phyloP scores from a whole-genome alignment of 2,329 filamentous ascomycete species.

The Aspergillus novofumigatus region DNA sequence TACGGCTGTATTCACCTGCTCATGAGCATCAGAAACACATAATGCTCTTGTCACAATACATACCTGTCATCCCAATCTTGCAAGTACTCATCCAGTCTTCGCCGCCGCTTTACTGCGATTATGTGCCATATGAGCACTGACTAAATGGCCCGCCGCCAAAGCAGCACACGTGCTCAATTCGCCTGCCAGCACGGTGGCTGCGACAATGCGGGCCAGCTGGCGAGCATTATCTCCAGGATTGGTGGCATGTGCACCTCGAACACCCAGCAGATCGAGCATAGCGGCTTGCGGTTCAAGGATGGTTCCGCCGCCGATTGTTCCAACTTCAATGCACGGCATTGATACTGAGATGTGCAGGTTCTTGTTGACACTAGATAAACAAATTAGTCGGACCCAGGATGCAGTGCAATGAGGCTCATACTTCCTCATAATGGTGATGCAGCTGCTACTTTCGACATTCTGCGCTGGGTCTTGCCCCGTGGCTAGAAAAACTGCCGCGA shows the following conservation, averaged over 20 bases:
- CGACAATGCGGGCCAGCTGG: conserved; percentile 83
- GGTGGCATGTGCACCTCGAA: conserved; percentile 84
- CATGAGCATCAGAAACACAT: too few species aligned
- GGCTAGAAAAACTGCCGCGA: conserved; percentile 90
- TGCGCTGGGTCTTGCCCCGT: conserved; percentile 97
- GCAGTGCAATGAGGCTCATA: conserved; percentile 52
- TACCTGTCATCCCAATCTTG: too few species aligned
- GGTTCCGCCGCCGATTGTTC: conserved; percentile 92
- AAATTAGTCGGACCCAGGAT: conserved; percentile 15
- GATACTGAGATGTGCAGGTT: conserved; percentile 95
- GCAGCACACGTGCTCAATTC: conserved; percentile 90
- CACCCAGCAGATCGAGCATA: conserved; percentile 94
- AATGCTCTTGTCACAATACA: too few species aligned
- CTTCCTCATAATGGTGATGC: conserved; percentile 99
- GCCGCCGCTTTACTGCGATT: conserved; percentile 61
- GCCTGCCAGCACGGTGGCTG: conserved; percentile 80
- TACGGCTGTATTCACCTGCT: too few species aligned
- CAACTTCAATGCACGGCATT: conserved; percentile 97
- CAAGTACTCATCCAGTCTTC: too few species aligned
- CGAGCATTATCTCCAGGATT: conserved; percentile 87
- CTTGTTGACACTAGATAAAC: conserved; percentile 64
- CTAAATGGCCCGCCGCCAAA: conserved; percentile 87
- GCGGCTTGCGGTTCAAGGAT: conserved; percentile 92
- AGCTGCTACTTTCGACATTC: conserved; percentile 94
- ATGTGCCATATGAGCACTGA: conserved; percentile 91